These are phyloP conservation scores for Thelonectria blattea DNA, from an alignment of 2,329 filamentous ascomycete species.

Conservation along the genomic window DNA sequence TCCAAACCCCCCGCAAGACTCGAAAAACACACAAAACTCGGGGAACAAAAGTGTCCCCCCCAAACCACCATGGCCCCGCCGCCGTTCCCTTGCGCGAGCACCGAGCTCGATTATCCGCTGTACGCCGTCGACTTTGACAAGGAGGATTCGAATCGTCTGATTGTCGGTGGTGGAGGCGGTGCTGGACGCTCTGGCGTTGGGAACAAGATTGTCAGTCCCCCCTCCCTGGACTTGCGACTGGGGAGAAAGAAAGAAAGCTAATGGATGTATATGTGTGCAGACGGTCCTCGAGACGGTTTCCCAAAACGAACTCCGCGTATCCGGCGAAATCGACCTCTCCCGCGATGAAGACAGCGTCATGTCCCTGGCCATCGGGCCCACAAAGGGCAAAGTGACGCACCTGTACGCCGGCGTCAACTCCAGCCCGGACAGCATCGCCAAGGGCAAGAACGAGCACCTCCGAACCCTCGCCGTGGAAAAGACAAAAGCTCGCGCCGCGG, in stretches of 20 bases:
- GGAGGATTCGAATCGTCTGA: slow-evolving; percentile 73
- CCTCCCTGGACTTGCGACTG: not conserved
- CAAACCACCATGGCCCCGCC: slow-evolving; percentile 44
- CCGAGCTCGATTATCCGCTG: slow-evolving; percentile 79
- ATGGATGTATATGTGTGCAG: slow-evolving; percentile 48
- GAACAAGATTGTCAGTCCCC: slow-evolving; percentile 77
- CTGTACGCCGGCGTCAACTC: slow-evolving; percentile 84
- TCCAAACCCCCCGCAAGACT: not conserved
- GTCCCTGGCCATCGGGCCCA: slow-evolving; percentile 74
- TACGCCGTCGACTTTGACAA: slow-evolving; percentile 90
- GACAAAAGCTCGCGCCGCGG: slow-evolving; percentile 42
- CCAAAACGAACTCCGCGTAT: slow-evolving; percentile 67
- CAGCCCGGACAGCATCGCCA: slow-evolving; percentile 71
- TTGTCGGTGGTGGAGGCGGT: slow-evolving; percentile 89
- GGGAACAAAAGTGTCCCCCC: not conserved
- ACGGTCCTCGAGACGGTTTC: slow-evolving; percentile 74
- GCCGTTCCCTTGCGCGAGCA: slow-evolving; percentile 60
- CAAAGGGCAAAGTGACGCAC: slow-evolving; percentile 59
- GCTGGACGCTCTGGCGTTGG: slow-evolving; percentile 80
- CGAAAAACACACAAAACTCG: not conserved
- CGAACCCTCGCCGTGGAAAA: slow-evolving; percentile 71
- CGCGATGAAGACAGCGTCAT: slow-evolving; percentile 89
- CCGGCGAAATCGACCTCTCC: slow-evolving; percentile 77
- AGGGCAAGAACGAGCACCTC: slow-evolving; percentile 84
- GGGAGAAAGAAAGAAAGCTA: not conserved